These are phyloP conservation scores for Solanum hybrid DNA, from an alignment of 305 asterid species.

Conservation along the genomic window DNA sequence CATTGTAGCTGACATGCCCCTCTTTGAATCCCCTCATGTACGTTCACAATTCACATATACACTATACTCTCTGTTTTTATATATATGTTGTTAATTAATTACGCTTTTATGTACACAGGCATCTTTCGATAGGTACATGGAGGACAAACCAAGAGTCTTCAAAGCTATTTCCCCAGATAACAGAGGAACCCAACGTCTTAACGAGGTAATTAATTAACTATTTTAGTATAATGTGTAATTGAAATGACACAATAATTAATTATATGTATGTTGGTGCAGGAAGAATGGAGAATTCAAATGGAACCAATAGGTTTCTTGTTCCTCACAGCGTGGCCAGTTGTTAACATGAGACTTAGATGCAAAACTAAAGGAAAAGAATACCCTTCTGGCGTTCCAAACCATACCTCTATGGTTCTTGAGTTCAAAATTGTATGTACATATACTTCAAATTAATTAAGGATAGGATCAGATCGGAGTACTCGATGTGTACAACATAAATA, in stretches of 20 bases:
- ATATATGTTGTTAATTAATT: background rate
- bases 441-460: background rate
- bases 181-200: slow-evolving; percentile 4
- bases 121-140: slow-evolving; percentile 4
- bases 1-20: slow-evolving; percentile 6
- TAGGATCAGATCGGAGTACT: background rate
- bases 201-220: background rate
- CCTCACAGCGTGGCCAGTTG: slow-evolving; percentile 1
- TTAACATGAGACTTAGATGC: slow-evolving; percentile 4
- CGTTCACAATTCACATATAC: background rate
- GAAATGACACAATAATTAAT: background rate
- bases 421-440: background rate
- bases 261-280: background rate
- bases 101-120: background rate
- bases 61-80: background rate
- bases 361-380: slow-evolving; percentile 1
- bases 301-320: background rate
- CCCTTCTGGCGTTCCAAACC: slow-evolving; percentile 6
- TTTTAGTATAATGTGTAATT: background rate
- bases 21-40: slow-evolving; percentile 12
- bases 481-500: background rate
- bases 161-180: slow-evolving; percentile 2
- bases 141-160: slow-evolving; percentile 3
- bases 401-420: slow-evolving; percentile 8
- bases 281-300: slow-evolving; percentile 11